Evolutionary conservation across 139 green algal genomes (phyloP).

Genomic region (Penium margaritaceum): DNA sequence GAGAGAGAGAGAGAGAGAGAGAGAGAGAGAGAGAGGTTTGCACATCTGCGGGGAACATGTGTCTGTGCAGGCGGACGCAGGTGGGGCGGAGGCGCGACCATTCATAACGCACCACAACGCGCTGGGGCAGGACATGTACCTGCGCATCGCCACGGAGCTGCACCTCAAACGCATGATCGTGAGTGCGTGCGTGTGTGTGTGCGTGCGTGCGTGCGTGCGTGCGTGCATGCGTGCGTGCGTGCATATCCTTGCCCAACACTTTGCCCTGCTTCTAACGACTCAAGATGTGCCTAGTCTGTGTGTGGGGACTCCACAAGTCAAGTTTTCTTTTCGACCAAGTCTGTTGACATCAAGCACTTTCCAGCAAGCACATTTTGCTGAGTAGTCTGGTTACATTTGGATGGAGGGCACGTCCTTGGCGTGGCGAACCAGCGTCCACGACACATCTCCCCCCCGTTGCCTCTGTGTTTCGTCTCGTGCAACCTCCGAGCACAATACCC

Average conservation of each 20-base stretch:
- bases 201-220: background rate
- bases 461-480: too few species aligned
- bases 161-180: conserved; percentile 86
- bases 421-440: too few species aligned
- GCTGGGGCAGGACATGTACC: conserved; percentile 68
- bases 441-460: too few species aligned
- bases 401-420: too few species aligned
- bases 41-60: background rate
- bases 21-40: background rate
- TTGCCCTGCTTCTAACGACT: too few species aligned
- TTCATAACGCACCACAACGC: conserved; percentile 96
- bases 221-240: background rate
- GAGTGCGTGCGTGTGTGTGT: background rate
- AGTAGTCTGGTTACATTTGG: too few species aligned
- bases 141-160: conserved; percentile 96
- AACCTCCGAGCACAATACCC: too few species aligned
- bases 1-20: conserved; percentile 1
- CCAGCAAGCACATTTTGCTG: too few species aligned
- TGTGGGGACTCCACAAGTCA: too few species aligned
- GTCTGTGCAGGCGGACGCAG: conserved; percentile 67
- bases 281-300: too few species aligned
- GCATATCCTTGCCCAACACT: background rate
- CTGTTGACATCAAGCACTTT: too few species aligned
- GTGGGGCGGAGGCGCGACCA: conserved; percentile 86
- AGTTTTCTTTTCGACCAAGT: too few species aligned